A percentile compares a stretch with the other conserved stretches of the same genome.
phyloP scores from a whole-genome alignment of 2,329 filamentous ascomycete genomes.

The Colletotrichum costaricense region DNA sequence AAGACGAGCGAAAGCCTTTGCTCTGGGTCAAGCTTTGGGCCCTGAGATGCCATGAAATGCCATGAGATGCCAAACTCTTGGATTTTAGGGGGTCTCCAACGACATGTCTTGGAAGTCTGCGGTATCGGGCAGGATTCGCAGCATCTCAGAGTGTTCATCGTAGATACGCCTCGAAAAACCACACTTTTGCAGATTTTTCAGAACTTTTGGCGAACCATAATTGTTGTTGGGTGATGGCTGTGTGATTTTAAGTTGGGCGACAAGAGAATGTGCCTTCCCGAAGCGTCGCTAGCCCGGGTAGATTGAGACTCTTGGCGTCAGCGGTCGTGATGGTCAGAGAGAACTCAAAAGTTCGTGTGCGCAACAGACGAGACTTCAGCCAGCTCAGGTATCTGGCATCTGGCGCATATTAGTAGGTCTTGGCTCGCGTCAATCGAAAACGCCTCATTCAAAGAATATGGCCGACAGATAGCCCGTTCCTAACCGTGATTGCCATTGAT shows the following conservation, averaged over 20 bases:
- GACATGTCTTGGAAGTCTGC: slow-evolving; percentile 19
- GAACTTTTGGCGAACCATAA: not conserved
- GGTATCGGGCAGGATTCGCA: not conserved
- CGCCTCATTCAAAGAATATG: slow-evolving; percentile 21
- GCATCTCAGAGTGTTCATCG: not conserved
- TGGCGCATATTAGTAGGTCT: slow-evolving; percentile 7
- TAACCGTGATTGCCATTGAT: slow-evolving; percentile 18
- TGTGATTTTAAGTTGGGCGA: not conserved
- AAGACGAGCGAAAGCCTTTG: slow-evolving; percentile 20
- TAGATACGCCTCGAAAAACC: not conserved
- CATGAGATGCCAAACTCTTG: slow-evolving; percentile 19
- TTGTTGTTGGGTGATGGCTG: not conserved
- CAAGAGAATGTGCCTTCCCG: not conserved
- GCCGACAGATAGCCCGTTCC: slow-evolving; percentile 23
- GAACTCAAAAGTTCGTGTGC: slow-evolving; percentile 4
- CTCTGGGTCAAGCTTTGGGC: slow-evolving; percentile 26
- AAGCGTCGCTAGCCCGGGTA: slow-evolving; percentile 1
- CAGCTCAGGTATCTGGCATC: not conserved
- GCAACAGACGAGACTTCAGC: not conserved
- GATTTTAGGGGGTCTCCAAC: not conserved
- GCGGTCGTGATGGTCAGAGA: slow-evolving; percentile 11
- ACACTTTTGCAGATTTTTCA: not conserved
- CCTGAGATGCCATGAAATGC: slow-evolving; percentile 13
- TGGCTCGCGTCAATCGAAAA: slow-evolving; percentile 22
- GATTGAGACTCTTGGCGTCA: slow-evolving; percentile 27